Evolutionary conservation across 306 rosid genomes (phyloP), one percentile per base, ranked within the genome.

Genomic region (Pueraria montana): DNA sequence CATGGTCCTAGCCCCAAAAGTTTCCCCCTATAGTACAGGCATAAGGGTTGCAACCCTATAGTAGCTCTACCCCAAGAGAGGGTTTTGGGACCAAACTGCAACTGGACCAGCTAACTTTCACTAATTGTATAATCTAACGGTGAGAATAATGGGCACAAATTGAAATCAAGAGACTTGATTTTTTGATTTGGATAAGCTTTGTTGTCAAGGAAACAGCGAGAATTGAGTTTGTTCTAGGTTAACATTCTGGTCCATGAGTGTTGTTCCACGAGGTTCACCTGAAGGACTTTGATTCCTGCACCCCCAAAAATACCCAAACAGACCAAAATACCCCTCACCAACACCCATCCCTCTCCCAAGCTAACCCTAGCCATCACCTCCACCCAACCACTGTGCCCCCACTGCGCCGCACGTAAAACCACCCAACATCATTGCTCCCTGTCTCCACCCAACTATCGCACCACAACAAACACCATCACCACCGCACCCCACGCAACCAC

Each of bases 81-180:
- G 58, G 77, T 43, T 67, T 82, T 61, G 91, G 92, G 97, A 91
- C 97, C 94, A 86, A 45, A 30, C 59, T 59, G 16, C 32, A 63
- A 27, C 2, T 76, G 97, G 97, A 93, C 97, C 96, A 13, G 9
- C 59, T 66, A 59, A 30, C 49, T 63, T 81, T 74, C 45, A 66
- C 62, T 52, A 65, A 52, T 73, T 46, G 24, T 43, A 82, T 20
- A 43, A 73, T 82, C 81, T 8, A 24, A 56, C 20, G 78, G 80
- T 55, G 72, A 53, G 26, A 77, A 74, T 64, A 49, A 32, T 5
- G 5, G 21, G 26, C 20, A 45, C 43, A 75, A 56, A 43, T 34
- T 59, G 26, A 69, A 49, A 72, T 49, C 5, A 62, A 72, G 10
- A 26, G n/a, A 42, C 24, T 59, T 26, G 72, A 34, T n/a, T 32